Conservation (phyloP, 2,329 filamentous ascomycete genomes). For the Alternaria arborescens region DNA sequence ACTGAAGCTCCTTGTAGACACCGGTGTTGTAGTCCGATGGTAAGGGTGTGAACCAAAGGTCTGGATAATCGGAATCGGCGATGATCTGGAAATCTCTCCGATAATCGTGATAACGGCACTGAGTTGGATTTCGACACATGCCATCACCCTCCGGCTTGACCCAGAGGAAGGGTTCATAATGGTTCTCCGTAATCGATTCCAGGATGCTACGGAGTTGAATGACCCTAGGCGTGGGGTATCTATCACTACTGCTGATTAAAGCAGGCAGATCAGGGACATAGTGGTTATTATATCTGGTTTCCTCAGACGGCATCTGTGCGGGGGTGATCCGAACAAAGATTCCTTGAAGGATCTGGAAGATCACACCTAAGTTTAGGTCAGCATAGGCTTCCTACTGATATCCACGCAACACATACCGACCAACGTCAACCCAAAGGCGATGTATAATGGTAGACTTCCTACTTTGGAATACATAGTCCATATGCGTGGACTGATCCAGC, state of each 20-base stretch:
- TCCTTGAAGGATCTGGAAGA: neutral
- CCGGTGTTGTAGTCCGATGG: neutral
- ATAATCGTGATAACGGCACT: neutral
- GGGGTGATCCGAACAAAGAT: neutral
- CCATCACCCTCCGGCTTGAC: neutral
- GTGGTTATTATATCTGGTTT: neutral
- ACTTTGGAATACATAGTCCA: conserved; percentile 3
- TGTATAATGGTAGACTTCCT: conserved; percentile 1
- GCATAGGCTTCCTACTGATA: neutral
- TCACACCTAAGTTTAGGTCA: neutral
- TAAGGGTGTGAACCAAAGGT: neutral
- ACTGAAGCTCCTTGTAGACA: neutral
- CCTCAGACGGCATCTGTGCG: neutral
- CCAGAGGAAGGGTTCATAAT: conserved; percentile 4
- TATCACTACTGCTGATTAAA: neutral
- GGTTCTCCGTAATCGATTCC: neutral
- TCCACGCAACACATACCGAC: conserved; percentile 2
- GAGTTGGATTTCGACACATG: neutral
- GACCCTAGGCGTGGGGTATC: neutral
- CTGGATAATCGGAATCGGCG: neutral
- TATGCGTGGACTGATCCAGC: conserved; percentile 1
- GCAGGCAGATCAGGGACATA: neutral
- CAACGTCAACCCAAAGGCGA: conserved; percentile 1
- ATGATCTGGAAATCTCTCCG: neutral
- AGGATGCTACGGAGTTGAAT: conserved; percentile 4